These are phyloP conservation scores for Collybia nuda DNA, from an alignment of 768 basidiomycete species.

Conservation along the genomic window DNA sequence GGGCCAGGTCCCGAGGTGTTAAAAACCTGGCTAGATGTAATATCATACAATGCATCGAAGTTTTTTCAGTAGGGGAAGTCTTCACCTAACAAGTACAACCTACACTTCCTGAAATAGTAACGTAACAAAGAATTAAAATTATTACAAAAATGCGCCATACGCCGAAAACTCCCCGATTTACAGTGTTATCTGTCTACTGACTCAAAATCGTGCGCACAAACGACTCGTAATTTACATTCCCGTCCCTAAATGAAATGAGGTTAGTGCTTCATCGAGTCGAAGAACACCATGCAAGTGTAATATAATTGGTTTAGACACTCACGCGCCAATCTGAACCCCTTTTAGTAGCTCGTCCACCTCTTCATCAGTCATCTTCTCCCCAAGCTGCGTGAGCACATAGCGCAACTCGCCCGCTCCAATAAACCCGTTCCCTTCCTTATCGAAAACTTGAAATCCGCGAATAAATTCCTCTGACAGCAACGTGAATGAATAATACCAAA, in stretches of 20 bases:
- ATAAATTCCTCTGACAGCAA: conserved; percentile 86
- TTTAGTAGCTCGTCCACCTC: conserved; percentile 98
- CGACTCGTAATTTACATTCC: conserved; percentile 96
- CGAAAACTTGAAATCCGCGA: conserved; percentile 98
- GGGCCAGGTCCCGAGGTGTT: no score
- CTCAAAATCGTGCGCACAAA: conserved; percentile 94
- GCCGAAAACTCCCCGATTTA: no score
- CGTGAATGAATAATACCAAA: background rate
- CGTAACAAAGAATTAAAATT: no score
- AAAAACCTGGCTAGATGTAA: no score
- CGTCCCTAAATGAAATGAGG: conserved; percentile 58
- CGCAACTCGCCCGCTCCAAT: conserved; percentile 90
- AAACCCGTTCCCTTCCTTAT: conserved; percentile 92
- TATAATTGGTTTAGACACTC: conserved; percentile 29
- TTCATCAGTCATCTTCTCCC: conserved; percentile 97
- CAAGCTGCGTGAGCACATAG: conserved; percentile 93
- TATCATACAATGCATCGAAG: no score
- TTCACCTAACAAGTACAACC: no score
- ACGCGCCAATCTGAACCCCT: conserved; percentile 90
- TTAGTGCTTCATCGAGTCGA: conserved; percentile 5
- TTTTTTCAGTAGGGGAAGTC: no score
- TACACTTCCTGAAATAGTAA: no score
- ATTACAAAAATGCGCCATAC: no score
- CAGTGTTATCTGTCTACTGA: conserved; percentile 52
- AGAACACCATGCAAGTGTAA: background rate